Percentiles rank a stretch among this genome's conserved stretches.
Conservation (phyloP, 1,284 basidiomycete species). For the Somion occarium region DNA sequence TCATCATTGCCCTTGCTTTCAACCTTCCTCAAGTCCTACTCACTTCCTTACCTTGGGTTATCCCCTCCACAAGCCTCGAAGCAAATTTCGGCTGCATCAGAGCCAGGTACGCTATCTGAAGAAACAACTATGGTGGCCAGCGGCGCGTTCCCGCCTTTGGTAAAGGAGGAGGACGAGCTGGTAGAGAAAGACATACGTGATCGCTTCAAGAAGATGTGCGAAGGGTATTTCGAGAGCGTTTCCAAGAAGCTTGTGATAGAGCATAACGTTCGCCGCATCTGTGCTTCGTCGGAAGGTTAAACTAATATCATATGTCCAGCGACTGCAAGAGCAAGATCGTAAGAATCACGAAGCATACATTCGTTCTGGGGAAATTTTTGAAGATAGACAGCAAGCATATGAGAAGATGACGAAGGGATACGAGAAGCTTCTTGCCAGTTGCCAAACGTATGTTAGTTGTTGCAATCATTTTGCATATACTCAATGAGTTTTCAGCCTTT, state of each 20-base stretch:
- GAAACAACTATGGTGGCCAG: constrained; percentile 35
- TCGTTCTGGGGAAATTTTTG: constrained; percentile 97
- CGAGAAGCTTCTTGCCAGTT: constrained; percentile 83
- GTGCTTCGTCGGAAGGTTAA: neutral
- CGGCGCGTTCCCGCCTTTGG: constrained; percentile 37
- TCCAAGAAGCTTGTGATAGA: constrained; percentile 89
- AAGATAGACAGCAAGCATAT: constrained; percentile 97
- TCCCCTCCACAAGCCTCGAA: constrained; percentile 46
- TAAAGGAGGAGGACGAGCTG: constrained; percentile 62
- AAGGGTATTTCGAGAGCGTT: constrained; percentile 89
- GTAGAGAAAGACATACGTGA: constrained; percentile 82
- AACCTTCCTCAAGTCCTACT: constrained; percentile 82
- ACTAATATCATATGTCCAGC: constrained; percentile 39
- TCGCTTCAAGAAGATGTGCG: constrained; percentile 89
- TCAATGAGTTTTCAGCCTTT: constrained; percentile 51
- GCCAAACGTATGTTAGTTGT: constrained; percentile 62
- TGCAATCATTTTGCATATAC: neutral
- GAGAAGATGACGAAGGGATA: constrained; percentile 97
- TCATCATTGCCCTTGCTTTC: constrained; percentile 82
- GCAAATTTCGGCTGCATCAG: constrained; percentile 49
- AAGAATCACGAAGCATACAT: constrained; percentile 99
- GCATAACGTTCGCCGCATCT: constrained; percentile 66
- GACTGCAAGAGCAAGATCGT: constrained; percentile 93
- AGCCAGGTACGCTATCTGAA: constrained; percentile 49
- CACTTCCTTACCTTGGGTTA: constrained; percentile 76